Evolutionary conservation across 2,329 filamentous ascomycete genomes (phyloP).

Genomic region (Aureobasidium musti): DNA sequence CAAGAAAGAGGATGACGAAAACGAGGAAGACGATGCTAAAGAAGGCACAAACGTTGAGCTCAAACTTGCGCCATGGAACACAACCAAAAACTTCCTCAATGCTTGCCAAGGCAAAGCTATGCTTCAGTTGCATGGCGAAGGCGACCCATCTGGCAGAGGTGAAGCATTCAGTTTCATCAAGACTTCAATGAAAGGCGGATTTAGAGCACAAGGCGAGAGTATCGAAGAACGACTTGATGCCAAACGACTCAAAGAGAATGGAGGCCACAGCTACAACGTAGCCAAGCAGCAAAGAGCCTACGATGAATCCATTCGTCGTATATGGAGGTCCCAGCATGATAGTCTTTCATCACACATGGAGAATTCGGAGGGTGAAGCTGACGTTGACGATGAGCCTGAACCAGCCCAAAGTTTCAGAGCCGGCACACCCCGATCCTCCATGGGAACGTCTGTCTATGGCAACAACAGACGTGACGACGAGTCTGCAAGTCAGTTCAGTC

Average conservation of each 20-base stretch:
- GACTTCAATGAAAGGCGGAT: slow-evolving; percentile 98
- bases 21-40: slow-evolving; percentile 64
- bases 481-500: slow-evolving; percentile 58
- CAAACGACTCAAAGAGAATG: slow-evolving; percentile 66
- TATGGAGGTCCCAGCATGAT: slow-evolving; percentile 85
- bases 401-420: slow-evolving; percentile 41
- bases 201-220: slow-evolving; percentile 85
- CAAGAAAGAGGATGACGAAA: slow-evolving; percentile 64
- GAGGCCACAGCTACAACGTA: slow-evolving; percentile 96
- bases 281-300: slow-evolving; percentile 91
- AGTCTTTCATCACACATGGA: slow-evolving; percentile 73
- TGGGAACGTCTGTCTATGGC: slow-evolving; percentile 56
- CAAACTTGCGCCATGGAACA: slow-evolving; percentile 93
- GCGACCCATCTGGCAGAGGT: slow-evolving; percentile 90
- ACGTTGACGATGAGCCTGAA: slow-evolving; percentile 58
- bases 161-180: slow-evolving; percentile 97
- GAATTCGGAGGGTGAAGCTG: slow-evolving; percentile 72
- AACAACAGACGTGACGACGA: slow-evolving; percentile 69
- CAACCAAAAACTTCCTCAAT: slow-evolving; percentile 93
- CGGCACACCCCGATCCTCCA: slow-evolving; percentile 67
- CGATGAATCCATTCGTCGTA: slow-evolving; percentile 83
- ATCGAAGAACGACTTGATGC: slow-evolving; percentile 84
- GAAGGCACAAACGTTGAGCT: slow-evolving; percentile 77
- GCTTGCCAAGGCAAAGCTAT: slow-evolving; percentile 95
- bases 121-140: slow-evolving; percentile 90